These are phyloP conservation scores for Globisporangium spinosum DNA, from an alignment of 352 stramenopile species.

Conservation along the genomic window DNA sequence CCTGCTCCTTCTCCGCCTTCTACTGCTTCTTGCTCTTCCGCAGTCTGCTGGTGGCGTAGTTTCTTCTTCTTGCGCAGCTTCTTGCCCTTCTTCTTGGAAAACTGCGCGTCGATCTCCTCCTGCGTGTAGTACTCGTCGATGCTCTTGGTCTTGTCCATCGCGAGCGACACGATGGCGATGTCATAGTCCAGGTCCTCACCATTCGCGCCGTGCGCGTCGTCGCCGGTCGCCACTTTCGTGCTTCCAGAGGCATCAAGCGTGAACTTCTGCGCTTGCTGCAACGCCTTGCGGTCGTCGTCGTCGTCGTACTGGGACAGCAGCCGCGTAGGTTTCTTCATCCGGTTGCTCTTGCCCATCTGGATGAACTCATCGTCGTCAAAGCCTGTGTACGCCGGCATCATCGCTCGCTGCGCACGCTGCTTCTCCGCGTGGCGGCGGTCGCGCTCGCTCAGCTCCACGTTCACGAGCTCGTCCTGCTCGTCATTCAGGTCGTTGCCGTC, in stretches of 20 bases:
- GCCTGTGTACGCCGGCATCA: conserved; percentile 88
- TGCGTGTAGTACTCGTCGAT: conserved; percentile 82
- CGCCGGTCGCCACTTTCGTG: conserved; percentile 4
- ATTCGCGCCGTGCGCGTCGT: conserved; percentile 13
- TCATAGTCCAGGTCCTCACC: conserved; percentile 28
- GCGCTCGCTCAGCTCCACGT: conserved; percentile 78
- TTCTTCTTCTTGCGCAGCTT: conserved; percentile 77
- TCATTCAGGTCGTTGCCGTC: conserved; percentile 85
- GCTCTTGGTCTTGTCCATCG: conserved; percentile 43
- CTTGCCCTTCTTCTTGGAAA: conserved; percentile 78
- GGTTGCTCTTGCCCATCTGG: conserved; percentile 37
- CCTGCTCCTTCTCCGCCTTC: conserved; percentile 26
- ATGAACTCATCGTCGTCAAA: conserved; percentile 98
- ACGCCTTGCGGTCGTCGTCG: conserved; percentile 52
- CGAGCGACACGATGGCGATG: conserved; percentile 55
- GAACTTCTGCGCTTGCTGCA: conserved; percentile 48
- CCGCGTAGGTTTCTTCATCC: conserved; percentile 36
- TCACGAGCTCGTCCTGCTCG: conserved; percentile 77
- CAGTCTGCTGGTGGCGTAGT: conserved; percentile 22
- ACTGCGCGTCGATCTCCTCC: conserved; percentile 82
- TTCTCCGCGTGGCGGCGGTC: conserved; percentile 49
- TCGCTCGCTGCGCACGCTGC: conserved; percentile 36
- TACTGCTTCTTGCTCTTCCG: conserved; percentile 57
- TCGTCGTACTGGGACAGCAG: conserved; percentile 90
- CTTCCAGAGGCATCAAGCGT: conserved; percentile 44